phyloP scores from a whole-genome alignment of 306 rosid species.

The Glycine latifolia region DNA sequence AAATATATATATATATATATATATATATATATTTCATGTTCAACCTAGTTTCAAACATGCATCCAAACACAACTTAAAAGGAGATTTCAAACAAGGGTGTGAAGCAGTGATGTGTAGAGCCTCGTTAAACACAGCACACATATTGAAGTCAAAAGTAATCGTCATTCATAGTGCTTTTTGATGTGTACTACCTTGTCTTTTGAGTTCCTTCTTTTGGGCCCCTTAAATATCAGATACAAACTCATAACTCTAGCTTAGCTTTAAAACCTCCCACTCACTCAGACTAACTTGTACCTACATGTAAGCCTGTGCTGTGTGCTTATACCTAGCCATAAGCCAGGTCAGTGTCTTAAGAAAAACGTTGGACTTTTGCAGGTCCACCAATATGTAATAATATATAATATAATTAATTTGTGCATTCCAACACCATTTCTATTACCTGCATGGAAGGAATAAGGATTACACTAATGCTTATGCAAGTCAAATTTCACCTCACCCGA shows the following conservation, averaged over 20 bases:
- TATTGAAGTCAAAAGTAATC: constrained; percentile 5
- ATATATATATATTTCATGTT: no score
- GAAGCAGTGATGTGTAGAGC: background rate
- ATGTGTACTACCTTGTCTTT: background rate
- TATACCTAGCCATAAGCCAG: background rate
- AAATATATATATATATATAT: no score
- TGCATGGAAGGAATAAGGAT: background rate
- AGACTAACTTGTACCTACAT: background rate
- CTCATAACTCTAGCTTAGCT: constrained; percentile 1
- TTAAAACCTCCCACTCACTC: background rate
- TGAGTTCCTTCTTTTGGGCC: background rate
- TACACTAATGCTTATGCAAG: background rate
- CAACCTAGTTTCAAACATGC: no score
- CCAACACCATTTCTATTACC: background rate
- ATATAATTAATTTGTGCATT: background rate
- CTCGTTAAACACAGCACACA: background rate
- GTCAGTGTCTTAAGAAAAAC: background rate
- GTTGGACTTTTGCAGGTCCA: constrained; percentile 31
- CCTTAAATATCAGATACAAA: background rate
- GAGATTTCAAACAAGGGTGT: background rate
- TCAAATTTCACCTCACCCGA: constrained; percentile 8
- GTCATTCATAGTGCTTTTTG: background rate
- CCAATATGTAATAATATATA: background rate
- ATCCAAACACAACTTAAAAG: no score
- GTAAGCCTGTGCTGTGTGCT: background rate